These are phyloP conservation scores for Yamagishiella unicocca DNA, from an alignment of 139 green algal genomes.

Conservation along the genomic window DNA sequence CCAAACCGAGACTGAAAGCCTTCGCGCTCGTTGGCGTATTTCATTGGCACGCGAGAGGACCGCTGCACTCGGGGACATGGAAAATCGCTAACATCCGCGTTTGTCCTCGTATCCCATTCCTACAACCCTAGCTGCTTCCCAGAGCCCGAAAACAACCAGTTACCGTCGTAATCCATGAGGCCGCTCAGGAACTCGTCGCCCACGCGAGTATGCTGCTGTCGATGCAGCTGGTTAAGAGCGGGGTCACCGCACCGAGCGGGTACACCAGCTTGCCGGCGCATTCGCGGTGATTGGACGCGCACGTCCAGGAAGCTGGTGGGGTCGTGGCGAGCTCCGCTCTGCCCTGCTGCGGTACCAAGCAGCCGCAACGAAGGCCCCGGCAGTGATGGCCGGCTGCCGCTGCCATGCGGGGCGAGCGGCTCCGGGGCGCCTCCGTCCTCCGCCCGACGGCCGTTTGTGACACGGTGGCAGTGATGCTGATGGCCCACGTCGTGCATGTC, in stretches of 20 bases:
- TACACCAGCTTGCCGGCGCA: background rate
- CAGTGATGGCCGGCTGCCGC: background rate
- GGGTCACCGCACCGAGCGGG: too few species aligned
- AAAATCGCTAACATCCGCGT: too few species aligned
- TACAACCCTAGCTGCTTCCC: too few species aligned
- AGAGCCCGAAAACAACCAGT: background rate
- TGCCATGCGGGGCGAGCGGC: background rate
- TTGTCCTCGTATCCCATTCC: too few species aligned
- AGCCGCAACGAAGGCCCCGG: too few species aligned
- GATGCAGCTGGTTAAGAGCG: too few species aligned
- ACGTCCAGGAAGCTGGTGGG: background rate
- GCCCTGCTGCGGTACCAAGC: background rate
- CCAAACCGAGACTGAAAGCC: too few species aligned
- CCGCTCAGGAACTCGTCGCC: constrained; percentile 13
- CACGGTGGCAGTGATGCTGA: background rate
- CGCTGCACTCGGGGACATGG: too few species aligned
- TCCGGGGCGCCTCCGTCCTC: too few species aligned
- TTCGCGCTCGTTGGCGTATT: too few species aligned
- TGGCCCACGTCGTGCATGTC: constrained; percentile 16
- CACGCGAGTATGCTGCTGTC: background rate
- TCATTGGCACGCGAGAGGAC: too few species aligned
- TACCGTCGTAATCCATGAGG: constrained; percentile 46
- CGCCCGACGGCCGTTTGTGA: too few species aligned
- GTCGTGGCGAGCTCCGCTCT: background rate
- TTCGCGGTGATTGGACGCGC: background rate